phyloP scores from a whole-genome alignment of 192 early-diverging fungal species.

The Entomortierella chlamydospora region DNA sequence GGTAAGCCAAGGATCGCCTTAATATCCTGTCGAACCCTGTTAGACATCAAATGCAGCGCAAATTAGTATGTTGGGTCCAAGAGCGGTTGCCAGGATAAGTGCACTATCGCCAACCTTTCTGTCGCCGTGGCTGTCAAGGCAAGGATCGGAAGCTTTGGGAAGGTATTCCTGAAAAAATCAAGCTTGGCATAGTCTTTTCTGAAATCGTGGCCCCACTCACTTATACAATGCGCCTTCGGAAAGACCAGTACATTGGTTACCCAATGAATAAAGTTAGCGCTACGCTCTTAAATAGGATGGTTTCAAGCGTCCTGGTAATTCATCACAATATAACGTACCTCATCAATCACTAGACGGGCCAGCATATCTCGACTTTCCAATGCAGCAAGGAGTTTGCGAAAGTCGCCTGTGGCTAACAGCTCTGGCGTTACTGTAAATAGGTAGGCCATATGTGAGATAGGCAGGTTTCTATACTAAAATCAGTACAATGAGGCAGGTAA shows the following conservation, averaged over 20 bases:
- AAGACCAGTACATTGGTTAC: no score
- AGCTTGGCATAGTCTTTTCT: conserved; percentile 69
- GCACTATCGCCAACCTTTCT: conserved; percentile 57
- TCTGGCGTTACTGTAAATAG: conserved; percentile 78
- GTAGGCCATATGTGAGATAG: not conserved
- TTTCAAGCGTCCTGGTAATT: no score
- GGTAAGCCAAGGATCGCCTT: conserved; percentile 21
- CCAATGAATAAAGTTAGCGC: not conserved
- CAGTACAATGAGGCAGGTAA: not conserved
- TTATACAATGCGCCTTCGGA: conserved; percentile 91
- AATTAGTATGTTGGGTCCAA: not conserved
- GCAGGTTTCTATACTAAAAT: not conserved
- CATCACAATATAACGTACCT: conserved; percentile 6
- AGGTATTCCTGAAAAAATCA: conserved; percentile 68
- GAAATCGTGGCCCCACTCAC: conserved; percentile 98
- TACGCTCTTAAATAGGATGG: not conserved
- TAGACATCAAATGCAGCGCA: not conserved
- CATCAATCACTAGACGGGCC: conserved; percentile 92
- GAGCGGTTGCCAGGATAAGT: not conserved
- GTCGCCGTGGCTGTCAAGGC: conserved; percentile 96
- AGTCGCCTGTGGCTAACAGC: conserved; percentile 75
- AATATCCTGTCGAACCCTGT: conserved; percentile 38
- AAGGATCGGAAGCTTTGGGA: conserved; percentile 85
- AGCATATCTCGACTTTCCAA: conserved; percentile 71
- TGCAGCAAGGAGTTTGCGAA: conserved; percentile 61